phyloP scores from a whole-genome alignment of 306 rosid genomes.

The Quercus dentata region DNA sequence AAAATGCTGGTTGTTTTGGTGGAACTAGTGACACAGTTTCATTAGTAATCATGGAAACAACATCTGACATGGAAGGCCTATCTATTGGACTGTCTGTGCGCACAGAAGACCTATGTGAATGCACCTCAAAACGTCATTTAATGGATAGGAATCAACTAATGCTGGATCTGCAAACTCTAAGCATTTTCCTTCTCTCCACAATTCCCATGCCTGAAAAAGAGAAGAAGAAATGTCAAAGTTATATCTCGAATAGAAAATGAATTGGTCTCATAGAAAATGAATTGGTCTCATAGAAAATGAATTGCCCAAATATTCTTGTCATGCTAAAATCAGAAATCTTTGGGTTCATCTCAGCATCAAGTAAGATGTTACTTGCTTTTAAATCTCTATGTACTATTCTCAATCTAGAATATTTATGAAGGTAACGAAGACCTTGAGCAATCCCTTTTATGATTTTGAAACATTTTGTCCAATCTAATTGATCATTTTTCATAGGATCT shows the following conservation, averaged over 20 bases:
- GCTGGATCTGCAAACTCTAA: neutral
- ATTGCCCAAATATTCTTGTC: conserved; percentile 18
- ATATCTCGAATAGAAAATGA: neutral
- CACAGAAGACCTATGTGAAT: conserved; percentile 30
- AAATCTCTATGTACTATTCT: no score
- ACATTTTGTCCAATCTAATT: no score
- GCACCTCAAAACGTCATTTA: conserved; percentile 19
- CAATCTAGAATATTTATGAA: no score
- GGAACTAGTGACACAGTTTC: conserved; percentile 5
- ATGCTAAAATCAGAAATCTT: no score
- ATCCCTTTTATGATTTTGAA: no score
- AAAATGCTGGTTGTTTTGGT: conserved; percentile 11
- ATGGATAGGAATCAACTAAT: neutral
- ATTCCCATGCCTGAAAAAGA: neutral
- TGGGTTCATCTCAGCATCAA: no score
- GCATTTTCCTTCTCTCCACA: conserved; percentile 12
- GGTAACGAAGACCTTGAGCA: no score
- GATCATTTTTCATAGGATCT: no score
- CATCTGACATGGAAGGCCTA: conserved; percentile 34
- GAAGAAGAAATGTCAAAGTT: neutral
- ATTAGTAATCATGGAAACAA: conserved; percentile 21
- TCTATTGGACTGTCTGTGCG: conserved; percentile 22
- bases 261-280: neutral
- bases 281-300: neutral
- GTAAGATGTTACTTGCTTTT: no score